Conservation (phyloP, 1,284 basidiomycete genomes). For the Malassezia yamatoensis region DNA sequence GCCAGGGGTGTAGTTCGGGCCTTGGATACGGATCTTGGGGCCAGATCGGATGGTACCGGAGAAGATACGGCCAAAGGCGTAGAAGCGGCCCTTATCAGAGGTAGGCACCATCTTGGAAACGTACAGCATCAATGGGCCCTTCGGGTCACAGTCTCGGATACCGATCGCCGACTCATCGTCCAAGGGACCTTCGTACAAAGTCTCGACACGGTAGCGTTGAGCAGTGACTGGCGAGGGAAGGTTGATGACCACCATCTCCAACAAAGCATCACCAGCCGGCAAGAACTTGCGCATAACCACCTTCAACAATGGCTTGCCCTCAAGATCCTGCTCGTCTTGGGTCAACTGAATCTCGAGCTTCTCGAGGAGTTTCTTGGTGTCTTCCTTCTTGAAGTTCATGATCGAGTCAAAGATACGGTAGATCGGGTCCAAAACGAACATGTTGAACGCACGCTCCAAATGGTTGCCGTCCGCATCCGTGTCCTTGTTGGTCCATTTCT, state of each 20-base stretch:
- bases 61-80: slow-evolving; percentile 99
- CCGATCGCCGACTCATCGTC: slow-evolving; percentile 98
- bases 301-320: slow-evolving; percentile 95
- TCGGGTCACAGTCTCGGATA: slow-evolving; percentile 97
- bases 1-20: slow-evolving; percentile 95
- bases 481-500: slow-evolving; percentile 85
- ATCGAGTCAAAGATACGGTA: slow-evolving; percentile 97
- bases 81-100: slow-evolving; percentile 99
- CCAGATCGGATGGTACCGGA: slow-evolving; percentile 93
- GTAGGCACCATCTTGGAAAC: slow-evolving; percentile 99
- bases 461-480: slow-evolving; percentile 71
- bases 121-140: slow-evolving; percentile 93
- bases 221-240: slow-evolving; percentile 81
- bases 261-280: slow-evolving; percentile 91
- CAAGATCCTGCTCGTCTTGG: slow-evolving; percentile 82
- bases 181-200: slow-evolving; percentile 98
- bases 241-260: slow-evolving; percentile 99
- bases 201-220: slow-evolving; percentile 97
- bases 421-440: slow-evolving; percentile 97
- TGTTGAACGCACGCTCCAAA: slow-evolving; percentile 58
- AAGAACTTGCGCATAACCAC: slow-evolving; percentile 99
- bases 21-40: slow-evolving; percentile 98
- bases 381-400: slow-evolving; percentile 99
- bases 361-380: slow-evolving; percentile 72
- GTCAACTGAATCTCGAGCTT: slow-evolving; percentile 92